Evolutionary conservation across 768 basidiomycete genomes (phyloP).

Genomic region (Leccinum rimulosum): DNA sequence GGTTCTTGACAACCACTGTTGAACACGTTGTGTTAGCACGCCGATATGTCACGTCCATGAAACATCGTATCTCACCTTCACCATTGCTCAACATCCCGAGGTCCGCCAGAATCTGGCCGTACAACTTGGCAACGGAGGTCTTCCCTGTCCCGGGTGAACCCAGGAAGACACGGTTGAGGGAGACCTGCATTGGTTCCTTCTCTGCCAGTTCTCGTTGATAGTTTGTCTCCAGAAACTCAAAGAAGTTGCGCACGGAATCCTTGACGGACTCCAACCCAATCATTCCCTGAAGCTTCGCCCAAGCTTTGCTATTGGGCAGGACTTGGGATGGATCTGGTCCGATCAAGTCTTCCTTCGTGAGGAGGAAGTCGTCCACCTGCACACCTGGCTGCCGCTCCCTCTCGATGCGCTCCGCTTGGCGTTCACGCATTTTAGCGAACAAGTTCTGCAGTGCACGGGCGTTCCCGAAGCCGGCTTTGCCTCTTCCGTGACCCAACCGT

Average conservation of each 20-base stretch:
- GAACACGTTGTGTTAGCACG: not conserved
- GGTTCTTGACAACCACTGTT: conserved; percentile 64
- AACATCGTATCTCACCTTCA: conserved; percentile 48
- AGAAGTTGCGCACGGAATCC: conserved; percentile 47
- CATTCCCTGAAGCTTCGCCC: conserved; percentile 50
- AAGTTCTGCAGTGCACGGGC: conserved; percentile 60
- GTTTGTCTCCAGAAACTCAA: conserved; percentile 49
- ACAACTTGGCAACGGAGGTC: conserved; percentile 67
- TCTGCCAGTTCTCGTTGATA: conserved; percentile 60
- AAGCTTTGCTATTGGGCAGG: conserved; percentile 44
- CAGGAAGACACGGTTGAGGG: conserved; percentile 65
- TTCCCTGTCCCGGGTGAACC: conserved; percentile 74
- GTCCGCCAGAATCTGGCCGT: conserved; percentile 62
- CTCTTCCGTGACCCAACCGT: conserved; percentile 62
- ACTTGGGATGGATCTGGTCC: conserved; percentile 61
- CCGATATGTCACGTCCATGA: not conserved
- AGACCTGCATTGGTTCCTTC: conserved; percentile 47
- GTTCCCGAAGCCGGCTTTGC: conserved; percentile 62
- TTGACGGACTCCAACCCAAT: conserved; percentile 62
- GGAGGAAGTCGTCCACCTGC: conserved; percentile 48
- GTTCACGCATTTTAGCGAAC: conserved; percentile 45
- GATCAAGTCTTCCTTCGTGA: conserved; percentile 57
- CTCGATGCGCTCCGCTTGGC: conserved; percentile 52
- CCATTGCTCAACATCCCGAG: conserved; percentile 66
- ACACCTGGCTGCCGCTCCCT: conserved; percentile 41